Percentiles rank a stretch among this genome's conserved stretches.
Conservation (phyloP, 106 monocot species). For the Platanthera guangdongensis region DNA sequence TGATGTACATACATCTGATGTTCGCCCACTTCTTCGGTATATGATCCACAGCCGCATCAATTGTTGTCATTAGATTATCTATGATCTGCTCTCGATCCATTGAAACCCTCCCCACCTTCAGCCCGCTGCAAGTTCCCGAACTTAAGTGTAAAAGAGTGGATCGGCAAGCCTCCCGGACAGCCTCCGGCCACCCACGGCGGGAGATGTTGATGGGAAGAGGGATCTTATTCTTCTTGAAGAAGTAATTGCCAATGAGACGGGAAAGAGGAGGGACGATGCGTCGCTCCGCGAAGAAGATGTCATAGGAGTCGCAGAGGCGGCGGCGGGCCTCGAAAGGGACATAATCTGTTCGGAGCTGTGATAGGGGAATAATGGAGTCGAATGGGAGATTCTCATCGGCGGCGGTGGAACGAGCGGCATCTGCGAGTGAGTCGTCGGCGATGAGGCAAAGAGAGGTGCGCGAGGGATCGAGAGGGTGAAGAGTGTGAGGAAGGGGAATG, state of each 20-base stretch:
- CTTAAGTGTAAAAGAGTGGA: slow-evolving; percentile 22
- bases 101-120: slow-evolving; percentile 32
- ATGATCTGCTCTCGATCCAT: slow-evolving; percentile 20
- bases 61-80: slow-evolving; percentile 25
- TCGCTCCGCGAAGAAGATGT: slow-evolving; percentile 45
- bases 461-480: slow-evolving; percentile 16
- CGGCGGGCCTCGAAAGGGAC: slow-evolving; percentile 26
- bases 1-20: slow-evolving; percentile 31
- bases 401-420: slow-evolving; percentile 5
- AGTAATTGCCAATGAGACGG: slow-evolving; percentile 21
- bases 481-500: slow-evolving; percentile 43
- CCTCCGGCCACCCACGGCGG: slow-evolving; percentile 24
- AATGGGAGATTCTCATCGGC: slow-evolving; percentile 17
- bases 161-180: slow-evolving; percentile 15
- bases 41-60: slow-evolving; percentile 18
- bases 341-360: slow-evolving; percentile 34
- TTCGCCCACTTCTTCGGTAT: slow-evolving; percentile 43
- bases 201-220: slow-evolving; percentile 25
- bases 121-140: slow-evolving; percentile 18
- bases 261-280: slow-evolving; percentile 30
- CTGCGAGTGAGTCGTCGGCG: slow-evolving; percentile 27
- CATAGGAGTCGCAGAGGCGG: slow-evolving; percentile 27
- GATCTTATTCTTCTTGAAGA: slow-evolving; percentile 33
- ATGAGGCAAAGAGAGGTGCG: slow-evolving; percentile 33
- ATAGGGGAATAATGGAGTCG: slow-evolving; percentile 23